Conservation (phyloP, 495 filamentous ascomycete species). For the Xylaria flabelliformis region DNA sequence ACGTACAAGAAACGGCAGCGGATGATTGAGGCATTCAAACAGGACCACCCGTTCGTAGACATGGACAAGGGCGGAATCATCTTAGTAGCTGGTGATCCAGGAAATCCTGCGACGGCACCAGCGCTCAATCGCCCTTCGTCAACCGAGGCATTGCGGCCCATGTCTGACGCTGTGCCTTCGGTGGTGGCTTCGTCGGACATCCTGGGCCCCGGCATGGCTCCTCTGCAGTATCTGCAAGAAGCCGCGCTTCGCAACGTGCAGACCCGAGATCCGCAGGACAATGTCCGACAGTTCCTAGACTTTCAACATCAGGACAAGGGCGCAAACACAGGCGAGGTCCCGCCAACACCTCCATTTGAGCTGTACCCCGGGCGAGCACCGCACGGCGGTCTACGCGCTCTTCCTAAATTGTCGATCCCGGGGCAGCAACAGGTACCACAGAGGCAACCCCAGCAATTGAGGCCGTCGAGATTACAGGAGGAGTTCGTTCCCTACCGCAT, state of each 20-base stretch:
- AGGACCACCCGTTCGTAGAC: conserved; percentile 69
- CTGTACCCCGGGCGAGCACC: conserved; percentile 50
- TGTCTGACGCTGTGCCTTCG: conserved; percentile 73
- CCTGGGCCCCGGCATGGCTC: conserved; percentile 69
- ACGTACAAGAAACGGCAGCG: conserved; percentile 79
- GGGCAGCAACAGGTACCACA: conserved; percentile 33
- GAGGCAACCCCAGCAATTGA: conserved; percentile 36
- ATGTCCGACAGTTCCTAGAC: conserved; percentile 83
- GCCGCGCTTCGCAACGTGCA: conserved; percentile 70
- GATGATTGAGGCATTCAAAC: conserved; percentile 68
- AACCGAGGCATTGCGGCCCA: conserved; percentile 58
- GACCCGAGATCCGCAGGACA: conserved; percentile 84
- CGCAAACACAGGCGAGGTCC: conserved; percentile 58
- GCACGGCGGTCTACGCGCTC: conserved; percentile 57
- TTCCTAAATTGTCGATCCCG: conserved; percentile 66
- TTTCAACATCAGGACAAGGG: conserved; percentile 69
- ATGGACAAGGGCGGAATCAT: conserved; percentile 65
- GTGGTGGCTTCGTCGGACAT: conserved; percentile 90
- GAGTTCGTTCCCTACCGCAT: conserved; percentile 58
- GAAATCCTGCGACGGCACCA: conserved; percentile 68
- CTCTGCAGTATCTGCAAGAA: conserved; percentile 72
- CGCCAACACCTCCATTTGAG: conserved; percentile 63
- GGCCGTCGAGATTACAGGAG: conserved; percentile 35
- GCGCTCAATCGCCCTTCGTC: conserved; percentile 47
- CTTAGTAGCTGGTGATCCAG: conserved; percentile 71